Evolutionary conservation across 495 filamentous ascomycete genomes (phyloP).

Genomic region (Pseudomonodictys pantanalensis): DNA sequence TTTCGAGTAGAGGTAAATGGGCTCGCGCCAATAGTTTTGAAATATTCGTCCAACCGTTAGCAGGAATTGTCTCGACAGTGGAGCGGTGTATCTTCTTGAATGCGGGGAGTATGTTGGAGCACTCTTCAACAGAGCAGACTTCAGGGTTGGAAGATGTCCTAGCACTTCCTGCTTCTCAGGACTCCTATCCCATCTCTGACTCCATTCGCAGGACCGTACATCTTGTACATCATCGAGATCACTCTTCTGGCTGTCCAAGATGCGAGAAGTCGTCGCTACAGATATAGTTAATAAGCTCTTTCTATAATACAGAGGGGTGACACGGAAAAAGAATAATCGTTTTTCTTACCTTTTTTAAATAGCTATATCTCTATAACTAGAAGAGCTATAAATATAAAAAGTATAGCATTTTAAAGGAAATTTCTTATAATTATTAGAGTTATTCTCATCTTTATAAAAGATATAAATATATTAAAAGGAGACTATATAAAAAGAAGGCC

Average conservation of each 20-base stretch:
- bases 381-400: too few relatives aligned
- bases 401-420: too few relatives aligned
- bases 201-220: neutral
- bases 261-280: too few relatives aligned
- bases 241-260: neutral
- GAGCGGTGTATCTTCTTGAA: neutral
- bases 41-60: neutral
- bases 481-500: too few relatives aligned
- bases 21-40: conserved; percentile 15
- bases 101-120: neutral
- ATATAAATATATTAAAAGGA: too few relatives aligned
- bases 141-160: neutral
- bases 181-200: neutral
- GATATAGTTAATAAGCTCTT: too few relatives aligned
- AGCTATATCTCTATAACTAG: too few relatives aligned
- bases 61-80: neutral
- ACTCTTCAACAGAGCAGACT: neutral
- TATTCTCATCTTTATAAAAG: too few relatives aligned
- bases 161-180: neutral
- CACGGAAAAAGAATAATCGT: too few relatives aligned
- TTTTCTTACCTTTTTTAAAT: too few relatives aligned
- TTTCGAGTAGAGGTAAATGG: conserved; percentile 13
- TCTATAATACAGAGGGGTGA: too few relatives aligned
- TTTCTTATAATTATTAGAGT: too few relatives aligned
- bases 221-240: neutral